Evolutionary conservation across 192 early-diverging fungal species (phyloP).

Genomic region (Backusella liffmaniae): DNA sequence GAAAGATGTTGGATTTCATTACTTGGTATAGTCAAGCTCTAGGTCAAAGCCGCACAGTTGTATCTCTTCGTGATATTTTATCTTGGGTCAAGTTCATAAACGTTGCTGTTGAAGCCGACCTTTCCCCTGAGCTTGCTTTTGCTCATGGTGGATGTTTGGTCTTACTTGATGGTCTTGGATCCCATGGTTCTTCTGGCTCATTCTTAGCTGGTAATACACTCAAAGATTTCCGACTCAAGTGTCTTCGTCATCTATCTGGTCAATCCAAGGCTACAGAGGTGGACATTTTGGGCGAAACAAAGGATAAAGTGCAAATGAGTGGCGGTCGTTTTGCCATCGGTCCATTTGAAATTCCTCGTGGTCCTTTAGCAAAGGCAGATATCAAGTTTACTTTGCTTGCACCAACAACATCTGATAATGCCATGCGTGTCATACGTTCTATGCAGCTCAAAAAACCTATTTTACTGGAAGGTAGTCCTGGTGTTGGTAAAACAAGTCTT

Average conservation of each 20-base stretch:
- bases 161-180: conserved; percentile 87
- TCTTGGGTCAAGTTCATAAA: conserved; percentile 90
- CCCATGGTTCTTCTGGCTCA: conserved; percentile 67
- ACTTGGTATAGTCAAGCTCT: conserved; percentile 69
- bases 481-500: conserved; percentile 95
- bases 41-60: conserved; percentile 51
- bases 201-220: conserved; percentile 45
- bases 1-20: conserved; percentile 79
- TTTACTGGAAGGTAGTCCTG: conserved; percentile 94
- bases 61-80: conserved; percentile 90
- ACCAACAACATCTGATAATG: conserved; percentile 89
- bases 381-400: conserved; percentile 83
- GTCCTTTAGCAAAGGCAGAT: conserved; percentile 45
- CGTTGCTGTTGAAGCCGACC: conserved; percentile 40
- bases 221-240: conserved; percentile 48
- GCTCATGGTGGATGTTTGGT: conserved; percentile 91
- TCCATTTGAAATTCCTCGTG: conserved; percentile 79
- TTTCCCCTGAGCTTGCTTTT: conserved; percentile 57
- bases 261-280: conserved; percentile 32
- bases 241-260: conserved; percentile 42
- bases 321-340: conserved; percentile 63
- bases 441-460: conserved; percentile 92
- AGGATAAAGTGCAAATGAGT: conserved; percentile 26
- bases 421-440: conserved; percentile 81
- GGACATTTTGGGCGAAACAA: conserved; percentile 38